Evolutionary conservation across 331 rosid species (phyloP).

Genomic region (Acacia concinna): DNA sequence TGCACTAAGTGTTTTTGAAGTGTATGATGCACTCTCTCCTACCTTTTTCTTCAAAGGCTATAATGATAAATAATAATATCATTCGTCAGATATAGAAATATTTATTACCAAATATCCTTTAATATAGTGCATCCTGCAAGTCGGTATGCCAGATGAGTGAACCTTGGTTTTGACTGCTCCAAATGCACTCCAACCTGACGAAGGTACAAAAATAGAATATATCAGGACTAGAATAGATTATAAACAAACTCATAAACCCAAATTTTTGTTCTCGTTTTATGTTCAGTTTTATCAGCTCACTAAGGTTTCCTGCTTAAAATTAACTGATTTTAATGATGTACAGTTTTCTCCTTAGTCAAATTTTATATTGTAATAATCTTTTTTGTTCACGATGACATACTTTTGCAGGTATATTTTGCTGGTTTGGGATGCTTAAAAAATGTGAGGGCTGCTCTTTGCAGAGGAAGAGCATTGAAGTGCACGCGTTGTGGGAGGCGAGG

Average conservation of each 20-base stretch:
- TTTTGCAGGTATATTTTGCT: conserved; percentile 95
- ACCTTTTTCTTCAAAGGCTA: background rate
- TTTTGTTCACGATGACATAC: conserved; percentile 5
- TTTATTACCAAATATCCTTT: background rate
- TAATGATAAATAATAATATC: background rate
- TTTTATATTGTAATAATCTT: background rate
- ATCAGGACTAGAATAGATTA: background rate
- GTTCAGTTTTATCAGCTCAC: background rate
- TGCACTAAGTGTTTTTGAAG: background rate
- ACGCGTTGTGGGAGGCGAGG: conserved; percentile 96
- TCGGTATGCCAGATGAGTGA: background rate
- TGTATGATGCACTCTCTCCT: background rate
- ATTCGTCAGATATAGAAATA: background rate
- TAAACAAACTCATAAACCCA: background rate
- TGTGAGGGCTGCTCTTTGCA: conserved; percentile 91
- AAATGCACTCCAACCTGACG: background rate
- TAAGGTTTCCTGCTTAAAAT: background rate
- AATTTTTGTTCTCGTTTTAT: too few relatives aligned
- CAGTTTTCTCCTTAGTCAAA: background rate
- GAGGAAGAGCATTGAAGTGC: conserved; percentile 97
- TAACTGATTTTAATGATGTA: background rate
- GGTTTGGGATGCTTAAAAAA: conserved; percentile 96
- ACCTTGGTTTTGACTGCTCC: background rate
- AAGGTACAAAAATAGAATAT: background rate
- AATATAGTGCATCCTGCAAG: background rate